Evolutionary conservation across 75 land plant genomes (phyloP), one percentile per base, ranked within the genome.

Genomic region (Picea sitchensis): DNA sequence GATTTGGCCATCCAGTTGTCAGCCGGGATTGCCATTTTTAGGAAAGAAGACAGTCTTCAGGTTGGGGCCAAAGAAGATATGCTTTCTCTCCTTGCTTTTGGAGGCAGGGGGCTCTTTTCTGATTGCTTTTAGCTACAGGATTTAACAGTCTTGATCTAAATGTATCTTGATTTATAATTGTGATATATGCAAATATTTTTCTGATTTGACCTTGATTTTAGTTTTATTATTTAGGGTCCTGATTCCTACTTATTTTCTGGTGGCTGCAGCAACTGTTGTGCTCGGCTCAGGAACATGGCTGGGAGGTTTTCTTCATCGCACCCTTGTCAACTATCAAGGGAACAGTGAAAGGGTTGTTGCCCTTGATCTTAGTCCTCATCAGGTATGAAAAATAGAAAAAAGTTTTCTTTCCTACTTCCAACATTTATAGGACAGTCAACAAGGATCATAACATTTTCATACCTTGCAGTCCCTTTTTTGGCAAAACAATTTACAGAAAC

Each of bases 231-330:
- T 15, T n/a, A 44, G 54, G 51, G 14, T 11, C 38, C 58, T 73
- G 74, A 32, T 38, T n/a, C 30, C 30, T 34, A 32, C 14, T 36
- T n/a, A 73, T 36, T 57, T 73, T 14, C 60, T 56, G n/a, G 58
- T 67, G 2, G 80, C 75, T 91, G 84, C 89, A 93, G 94, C 92
- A 61, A 91, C 85, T 75, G 75, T 90, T 83, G 86, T 95, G 13
- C 3, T 88, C 58, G 92, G 89, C 56, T 90, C 94, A 54, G 89
- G 98, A 47, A 76, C 96, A 64, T 63, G 90, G 71, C 13, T 95
- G 56, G 95, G 90, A 63, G 81, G 88, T 32, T 32, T 87, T 47
- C 71, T 92, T 20, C 63, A 87, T 60, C 78, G 84, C 61, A 26
- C 79, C 36, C 83, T 83, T 9, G 13, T 47, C 51, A 77, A 65